phyloP scores from a whole-genome alignment of 352 stramenopile genomes.

The Phytopythium ostracodes region DNA sequence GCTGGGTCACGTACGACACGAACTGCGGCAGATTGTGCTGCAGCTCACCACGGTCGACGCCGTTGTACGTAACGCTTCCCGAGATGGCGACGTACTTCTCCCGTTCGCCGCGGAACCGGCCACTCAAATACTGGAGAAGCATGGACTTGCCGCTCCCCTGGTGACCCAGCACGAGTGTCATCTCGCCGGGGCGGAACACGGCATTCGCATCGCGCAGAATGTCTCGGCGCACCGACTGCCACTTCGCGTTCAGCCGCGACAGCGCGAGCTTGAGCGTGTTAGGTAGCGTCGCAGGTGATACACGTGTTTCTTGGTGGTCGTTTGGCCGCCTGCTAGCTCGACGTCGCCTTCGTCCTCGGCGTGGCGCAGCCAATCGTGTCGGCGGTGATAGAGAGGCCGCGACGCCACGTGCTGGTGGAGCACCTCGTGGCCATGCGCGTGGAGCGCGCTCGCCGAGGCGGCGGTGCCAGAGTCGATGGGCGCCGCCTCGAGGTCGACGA shows the following conservation, averaged over 20 bases:
- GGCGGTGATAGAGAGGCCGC: slow-evolving; percentile 27
- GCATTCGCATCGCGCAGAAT: slow-evolving; percentile 20
- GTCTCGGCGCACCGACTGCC: slow-evolving; percentile 3
- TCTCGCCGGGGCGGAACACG: slow-evolving; percentile 9
- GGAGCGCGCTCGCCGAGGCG: slow-evolving; percentile 8
- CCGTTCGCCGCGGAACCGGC: slow-evolving; percentile 8
- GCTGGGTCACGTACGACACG: slow-evolving; percentile 18
- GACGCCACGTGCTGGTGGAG: slow-evolving; percentile 26
- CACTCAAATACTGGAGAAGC: slow-evolving; percentile 18
- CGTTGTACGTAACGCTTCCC: slow-evolving; percentile 21
- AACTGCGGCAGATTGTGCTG: slow-evolving; percentile 11
- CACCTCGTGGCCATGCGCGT: slow-evolving; percentile 20
- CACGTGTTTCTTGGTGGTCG: background rate
- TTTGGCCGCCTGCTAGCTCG: no score
- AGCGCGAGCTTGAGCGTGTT: slow-evolving; percentile 10
- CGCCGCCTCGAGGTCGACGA: slow-evolving; percentile 3
- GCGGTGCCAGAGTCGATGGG: slow-evolving; percentile 1
- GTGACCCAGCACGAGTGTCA: slow-evolving; percentile 9
- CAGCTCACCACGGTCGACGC: background rate
- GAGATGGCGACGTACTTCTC: slow-evolving; percentile 8
- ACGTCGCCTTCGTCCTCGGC: background rate
- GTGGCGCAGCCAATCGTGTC: slow-evolving; percentile 13
- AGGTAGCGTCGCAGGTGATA: slow-evolving; percentile 12
- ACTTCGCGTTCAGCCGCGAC: slow-evolving; percentile 3
- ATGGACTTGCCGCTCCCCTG: slow-evolving; percentile 20